phyloP scores from a whole-genome alignment of 345 rosid genomes.

The Erysimum cheiranthoides region DNA sequence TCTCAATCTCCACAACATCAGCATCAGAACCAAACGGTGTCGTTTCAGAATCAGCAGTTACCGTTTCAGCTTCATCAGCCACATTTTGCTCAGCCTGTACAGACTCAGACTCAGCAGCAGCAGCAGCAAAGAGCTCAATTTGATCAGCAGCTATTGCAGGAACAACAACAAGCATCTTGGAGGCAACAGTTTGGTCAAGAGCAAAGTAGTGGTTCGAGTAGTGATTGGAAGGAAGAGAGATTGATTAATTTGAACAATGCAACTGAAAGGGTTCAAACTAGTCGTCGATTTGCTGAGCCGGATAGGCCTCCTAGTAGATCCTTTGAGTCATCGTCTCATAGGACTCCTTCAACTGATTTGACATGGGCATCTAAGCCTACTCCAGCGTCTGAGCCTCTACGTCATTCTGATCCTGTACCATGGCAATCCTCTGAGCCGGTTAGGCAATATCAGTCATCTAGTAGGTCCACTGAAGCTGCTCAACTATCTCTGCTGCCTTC shows the following conservation, averaged over 20 bases:
- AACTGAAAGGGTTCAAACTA: constrained; percentile 42
- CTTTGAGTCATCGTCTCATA: constrained; percentile 28
- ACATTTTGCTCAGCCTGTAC: constrained; percentile 22
- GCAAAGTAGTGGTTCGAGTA: constrained; percentile 44
- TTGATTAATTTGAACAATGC: constrained; percentile 41
- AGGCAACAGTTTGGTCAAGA: constrained; percentile 45
- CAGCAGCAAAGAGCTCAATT: constrained; percentile 15
- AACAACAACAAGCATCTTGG: constrained; percentile 36
- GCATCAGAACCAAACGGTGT: constrained; percentile 2
- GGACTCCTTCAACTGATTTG: constrained; percentile 31
- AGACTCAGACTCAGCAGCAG: neutral
- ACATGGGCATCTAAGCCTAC: constrained; percentile 39
- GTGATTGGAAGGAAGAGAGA: constrained; percentile 43
- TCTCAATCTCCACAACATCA: constrained; percentile 27
- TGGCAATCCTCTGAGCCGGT: constrained; percentile 32
- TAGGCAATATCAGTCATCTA: constrained; percentile 34
- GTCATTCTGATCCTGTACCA: constrained; percentile 11
- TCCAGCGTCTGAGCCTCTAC: constrained; percentile 18
- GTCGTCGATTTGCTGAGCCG: constrained; percentile 39
- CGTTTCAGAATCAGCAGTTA: constrained; percentile 40
- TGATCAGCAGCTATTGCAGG: constrained; percentile 39
- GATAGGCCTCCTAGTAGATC: constrained; percentile 31
- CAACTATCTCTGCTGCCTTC: constrained; percentile 36
- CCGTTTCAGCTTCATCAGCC: constrained; percentile 44
- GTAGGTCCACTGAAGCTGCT: constrained; percentile 39